Percentiles rank a stretch among this genome's conserved stretches.
Conservation (phyloP, 805 yeast species). For the Sugiyamaella marilandica region DNA sequence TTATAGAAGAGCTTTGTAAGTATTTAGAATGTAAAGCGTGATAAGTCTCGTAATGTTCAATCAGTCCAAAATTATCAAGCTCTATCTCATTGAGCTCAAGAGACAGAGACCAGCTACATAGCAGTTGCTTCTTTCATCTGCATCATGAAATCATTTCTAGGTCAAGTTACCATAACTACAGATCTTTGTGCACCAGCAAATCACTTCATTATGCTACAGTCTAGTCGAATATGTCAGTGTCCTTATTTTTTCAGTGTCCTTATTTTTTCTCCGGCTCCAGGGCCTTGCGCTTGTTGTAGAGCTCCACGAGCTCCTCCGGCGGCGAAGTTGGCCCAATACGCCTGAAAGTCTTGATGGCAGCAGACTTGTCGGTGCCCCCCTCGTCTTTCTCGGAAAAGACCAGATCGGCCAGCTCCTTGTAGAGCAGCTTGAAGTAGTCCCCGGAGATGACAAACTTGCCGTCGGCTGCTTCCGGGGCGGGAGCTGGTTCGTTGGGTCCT, state of each 20-base stretch:
- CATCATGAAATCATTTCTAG: no score
- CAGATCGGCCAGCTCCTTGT: constrained; percentile 5
- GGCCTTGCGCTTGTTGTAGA: constrained; percentile 20
- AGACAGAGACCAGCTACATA: no score
- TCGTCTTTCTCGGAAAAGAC: constrained; percentile 7
- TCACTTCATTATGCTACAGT: background rate
- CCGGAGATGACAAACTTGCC: constrained; percentile 24
- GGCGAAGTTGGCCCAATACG: constrained; percentile 27
- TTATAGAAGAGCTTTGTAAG: no score
- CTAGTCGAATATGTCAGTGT: background rate
- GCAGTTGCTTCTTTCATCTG: no score
- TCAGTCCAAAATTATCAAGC: no score
- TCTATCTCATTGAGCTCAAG: no score
- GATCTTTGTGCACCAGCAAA: no score
- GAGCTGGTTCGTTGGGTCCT: constrained; percentile 9
- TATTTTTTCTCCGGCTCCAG: constrained; percentile 14
- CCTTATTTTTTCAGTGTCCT: constrained; percentile 3
- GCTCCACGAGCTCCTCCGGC: constrained; percentile 21
- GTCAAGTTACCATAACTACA: no score
- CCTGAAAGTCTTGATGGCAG: constrained; percentile 24
- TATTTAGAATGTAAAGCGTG: no score
- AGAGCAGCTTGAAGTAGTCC: constrained; percentile 5
- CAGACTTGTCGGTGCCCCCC: constrained; percentile 1
- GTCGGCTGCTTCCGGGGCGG: constrained; percentile 10
- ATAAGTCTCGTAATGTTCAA: no score